Conservation (phyloP, 352 stramenopile species). For the Peronospora belbahrii region DNA sequence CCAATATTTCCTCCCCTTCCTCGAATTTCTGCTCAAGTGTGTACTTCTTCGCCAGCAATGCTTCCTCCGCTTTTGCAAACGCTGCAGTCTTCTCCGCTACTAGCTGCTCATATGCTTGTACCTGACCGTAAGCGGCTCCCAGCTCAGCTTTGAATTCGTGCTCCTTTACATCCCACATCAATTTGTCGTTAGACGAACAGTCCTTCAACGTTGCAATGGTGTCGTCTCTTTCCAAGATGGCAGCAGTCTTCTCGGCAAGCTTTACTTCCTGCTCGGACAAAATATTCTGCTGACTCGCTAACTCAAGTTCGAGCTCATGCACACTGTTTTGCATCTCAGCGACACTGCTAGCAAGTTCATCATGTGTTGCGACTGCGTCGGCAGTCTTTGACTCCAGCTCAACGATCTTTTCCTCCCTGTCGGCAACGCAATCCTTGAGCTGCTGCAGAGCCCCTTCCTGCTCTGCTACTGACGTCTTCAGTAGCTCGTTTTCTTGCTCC, state of each 20-base stretch:
- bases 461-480: slow-evolving; percentile 10
- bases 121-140: slow-evolving; percentile 14
- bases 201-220: slow-evolving; percentile 21
- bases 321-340: slow-evolving; percentile 12
- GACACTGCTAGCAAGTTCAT: slow-evolving; percentile 8
- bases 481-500: slow-evolving; percentile 13
- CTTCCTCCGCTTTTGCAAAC: slow-evolving; percentile 16
- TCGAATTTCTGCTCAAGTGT: slow-evolving; percentile 21
- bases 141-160: slow-evolving; percentile 25
- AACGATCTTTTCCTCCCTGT: slow-evolving; percentile 17
- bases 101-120: slow-evolving; percentile 30
- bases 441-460: slow-evolving; percentile 11
- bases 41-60: slow-evolving; percentile 17
- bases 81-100: slow-evolving; percentile 24
- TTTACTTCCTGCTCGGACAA: slow-evolving; percentile 11
- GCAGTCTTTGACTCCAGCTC: slow-evolving; percentile 8
- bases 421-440: slow-evolving; percentile 7
- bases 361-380: slow-evolving; percentile 6
- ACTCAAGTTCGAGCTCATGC: slow-evolving; percentile 13
- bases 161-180: slow-evolving; percentile 11
- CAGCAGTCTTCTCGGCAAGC: slow-evolving; percentile 9
- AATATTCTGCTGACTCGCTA: slow-evolving; percentile 8
- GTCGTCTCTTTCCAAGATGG: slow-evolving; percentile 11
- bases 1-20: slow-evolving; percentile 22
- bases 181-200: slow-evolving; percentile 11